Conservation (phyloP, 2,329 filamentous ascomycete species). For the Penicillium sp. region DNA sequence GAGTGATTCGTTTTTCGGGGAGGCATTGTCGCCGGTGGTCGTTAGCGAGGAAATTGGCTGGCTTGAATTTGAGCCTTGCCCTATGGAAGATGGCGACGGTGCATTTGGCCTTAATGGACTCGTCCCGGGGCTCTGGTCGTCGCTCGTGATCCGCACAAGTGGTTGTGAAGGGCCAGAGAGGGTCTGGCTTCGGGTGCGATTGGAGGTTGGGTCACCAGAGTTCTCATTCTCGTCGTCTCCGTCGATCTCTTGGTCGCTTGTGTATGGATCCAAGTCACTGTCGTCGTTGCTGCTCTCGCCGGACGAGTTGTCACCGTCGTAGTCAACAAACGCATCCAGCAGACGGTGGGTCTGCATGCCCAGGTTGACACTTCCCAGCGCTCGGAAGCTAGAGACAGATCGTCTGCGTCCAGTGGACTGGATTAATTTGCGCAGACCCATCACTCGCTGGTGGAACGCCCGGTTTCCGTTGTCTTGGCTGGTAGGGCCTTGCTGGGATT, state of each 20-base stretch:
- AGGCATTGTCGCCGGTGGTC: conserved; percentile 20
- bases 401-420: conserved; percentile 54
- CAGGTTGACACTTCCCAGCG: conserved; percentile 58
- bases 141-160: conserved; percentile 6
- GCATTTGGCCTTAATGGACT: conserved; percentile 7
- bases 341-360: conserved; percentile 73
- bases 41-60: conserved; percentile 26
- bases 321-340: conserved; percentile 56
- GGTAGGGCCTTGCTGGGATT: conserved; percentile 44
- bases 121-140: conserved; percentile 11
- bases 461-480: conserved; percentile 50
- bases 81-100: conserved; percentile 1
- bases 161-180: conserved; percentile 4
- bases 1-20: conserved; percentile 21
- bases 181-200: conserved; percentile 1
- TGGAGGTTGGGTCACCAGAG: conserved; percentile 1
- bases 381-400: conserved; percentile 46
- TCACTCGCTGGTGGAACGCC: conserved; percentile 46
- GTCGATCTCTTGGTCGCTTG: conserved; percentile 35
- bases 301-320: conserved; percentile 45
- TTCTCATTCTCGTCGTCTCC: conserved; percentile 12
- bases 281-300: conserved; percentile 43
- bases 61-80: conserved; percentile 1
- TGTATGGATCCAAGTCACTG: conserved; percentile 41
- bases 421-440: conserved; percentile 59